These are phyloP conservation scores for Schizopora paradoxa DNA, from an alignment of 1,284 basidiomycete species.

Conservation along the genomic window DNA sequence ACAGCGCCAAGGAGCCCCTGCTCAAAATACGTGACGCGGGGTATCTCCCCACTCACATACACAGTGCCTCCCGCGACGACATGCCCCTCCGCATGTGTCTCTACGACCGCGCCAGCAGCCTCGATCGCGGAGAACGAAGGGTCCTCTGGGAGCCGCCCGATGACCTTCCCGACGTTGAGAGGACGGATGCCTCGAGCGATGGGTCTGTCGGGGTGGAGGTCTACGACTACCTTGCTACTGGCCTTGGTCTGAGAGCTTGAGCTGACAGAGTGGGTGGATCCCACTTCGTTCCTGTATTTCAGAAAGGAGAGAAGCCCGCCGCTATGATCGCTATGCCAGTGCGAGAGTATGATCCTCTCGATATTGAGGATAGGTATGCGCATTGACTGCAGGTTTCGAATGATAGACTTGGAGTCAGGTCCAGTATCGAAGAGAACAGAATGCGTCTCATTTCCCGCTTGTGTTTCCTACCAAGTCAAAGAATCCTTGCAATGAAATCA, in stretches of 20 bases:
- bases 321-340: slow-evolving; percentile 84
- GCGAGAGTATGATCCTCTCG: slow-evolving; percentile 64
- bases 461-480: slow-evolving; percentile 43
- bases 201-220: slow-evolving; percentile 73
- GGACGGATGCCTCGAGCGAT: slow-evolving; percentile 68
- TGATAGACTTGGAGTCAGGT: slow-evolving; percentile 66
- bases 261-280: slow-evolving; percentile 8
- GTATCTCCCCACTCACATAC: slow-evolving; percentile 78
- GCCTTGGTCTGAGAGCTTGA: slow-evolving; percentile 10
- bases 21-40: slow-evolving; percentile 64
- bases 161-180: slow-evolving; percentile 49
- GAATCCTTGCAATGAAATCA: neutral
- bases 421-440: slow-evolving; percentile 76
- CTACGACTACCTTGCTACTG: slow-evolving; percentile 48
- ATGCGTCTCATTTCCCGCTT: slow-evolving; percentile 40
- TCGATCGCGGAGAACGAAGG: slow-evolving; percentile 67
- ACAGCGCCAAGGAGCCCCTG: slow-evolving; percentile 60
- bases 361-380: slow-evolving; percentile 48
- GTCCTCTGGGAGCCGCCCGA: slow-evolving; percentile 58
- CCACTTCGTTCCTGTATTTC: slow-evolving; percentile 33
- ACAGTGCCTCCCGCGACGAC: slow-evolving; percentile 52
- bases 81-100: slow-evolving; percentile 54
- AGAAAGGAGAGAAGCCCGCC: slow-evolving; percentile 66
- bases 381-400: slow-evolving; percentile 64
- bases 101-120: slow-evolving; percentile 48